Base-by-base conservation (phyloP, 2,329 filamentous ascomycete genomes). In the Botrytis fabae region DNA sequence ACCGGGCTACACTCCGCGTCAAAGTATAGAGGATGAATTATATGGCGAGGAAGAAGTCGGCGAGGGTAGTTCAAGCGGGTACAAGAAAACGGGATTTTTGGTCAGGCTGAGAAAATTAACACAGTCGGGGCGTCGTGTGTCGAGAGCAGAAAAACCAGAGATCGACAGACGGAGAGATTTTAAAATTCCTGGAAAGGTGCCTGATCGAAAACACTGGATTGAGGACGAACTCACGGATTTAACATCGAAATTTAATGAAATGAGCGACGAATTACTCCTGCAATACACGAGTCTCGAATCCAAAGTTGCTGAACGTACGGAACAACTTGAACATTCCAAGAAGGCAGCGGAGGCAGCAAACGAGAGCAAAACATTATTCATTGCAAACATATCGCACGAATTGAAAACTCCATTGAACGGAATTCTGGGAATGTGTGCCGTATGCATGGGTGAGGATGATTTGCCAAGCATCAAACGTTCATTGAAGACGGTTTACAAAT, bases 291-390 rank as follows among this genome's bases (percentile, higher is more conserved):
- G 89, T 18, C 85, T 98, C 1, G 95, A 98, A 81, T 91, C 95
- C 73, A 91, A 95, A 78, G 95, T 98, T 1, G 89, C 89, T 10
- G 90, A 95, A 80, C 87, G 95, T 72, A 98, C 95, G 0, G 89
- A 89, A 51, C 93, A 98, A 81, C 85, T 98, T 0, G 94, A 97
- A 79, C 89, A 93, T 75, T 97, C 92, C 84, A 97, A 97, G 81
- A 93, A 94, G 83, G 93, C 94, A 1, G 95, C 95, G 1, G 95
- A 97, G 82, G 92, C 93, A n/a, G 95, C 95, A 5, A 98, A 97
- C 78, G 93, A 97, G 83, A 97, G 93, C 85, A 99, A 99, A 84
- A 98, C 96, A 0, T 86, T 98, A 14, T 98, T 98, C 83, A 97
- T 99, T 75, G 96, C 96, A 28, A 98, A 98, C 78, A 97, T 98